These are phyloP conservation scores for Craspedostauros australis DNA, from an alignment of 108 stramenopile species.

Conservation along the genomic window DNA sequence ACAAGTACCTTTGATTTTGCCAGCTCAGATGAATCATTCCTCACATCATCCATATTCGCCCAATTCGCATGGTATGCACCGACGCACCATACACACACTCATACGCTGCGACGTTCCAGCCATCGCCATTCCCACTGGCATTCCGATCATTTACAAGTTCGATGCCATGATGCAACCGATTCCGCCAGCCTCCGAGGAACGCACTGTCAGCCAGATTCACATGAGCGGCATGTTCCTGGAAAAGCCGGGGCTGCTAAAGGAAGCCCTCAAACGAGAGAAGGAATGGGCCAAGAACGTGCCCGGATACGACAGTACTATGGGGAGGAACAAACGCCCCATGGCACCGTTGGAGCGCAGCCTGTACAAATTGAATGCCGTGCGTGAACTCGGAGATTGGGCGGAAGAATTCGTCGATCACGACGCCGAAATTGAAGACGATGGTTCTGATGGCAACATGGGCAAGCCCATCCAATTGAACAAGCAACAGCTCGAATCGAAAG, in stretches of 20 bases:
- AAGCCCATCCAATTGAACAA: constrained; percentile 2
- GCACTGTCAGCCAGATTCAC: constrained; percentile 54
- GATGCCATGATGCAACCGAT: constrained; percentile 57
- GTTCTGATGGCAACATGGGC: constrained; percentile 60
- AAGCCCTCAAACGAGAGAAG: constrained; percentile 79
- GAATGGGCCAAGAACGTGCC: constrained; percentile 73
- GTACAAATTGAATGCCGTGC: constrained; percentile 61
- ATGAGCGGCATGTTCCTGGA: constrained; percentile 83
- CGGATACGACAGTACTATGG: constrained; percentile 70
- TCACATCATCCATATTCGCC: no score
- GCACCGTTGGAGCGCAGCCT: constrained; percentile 63
- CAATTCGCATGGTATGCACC: no score
- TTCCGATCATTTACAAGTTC: constrained; percentile 93
- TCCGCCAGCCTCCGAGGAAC: constrained; percentile 41
- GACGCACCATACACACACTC: no score
- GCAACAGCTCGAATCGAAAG: no score
- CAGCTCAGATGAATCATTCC: no score
- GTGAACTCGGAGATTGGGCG: constrained; percentile 69
- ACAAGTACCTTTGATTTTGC: no score
- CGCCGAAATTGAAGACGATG: constrained; percentile 58
- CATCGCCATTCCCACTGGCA: constrained; percentile 93
- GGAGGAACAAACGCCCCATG: constrained; percentile 38
- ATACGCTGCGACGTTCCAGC: no score
- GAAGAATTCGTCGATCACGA: constrained; percentile 59
- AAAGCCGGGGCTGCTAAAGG: constrained; percentile 79